A percentile compares a stretch with the other conserved stretches of the same genome.
phyloP scores from a whole-genome alignment of 305 asterid genomes.

The Fraxinus dipetala region DNA sequence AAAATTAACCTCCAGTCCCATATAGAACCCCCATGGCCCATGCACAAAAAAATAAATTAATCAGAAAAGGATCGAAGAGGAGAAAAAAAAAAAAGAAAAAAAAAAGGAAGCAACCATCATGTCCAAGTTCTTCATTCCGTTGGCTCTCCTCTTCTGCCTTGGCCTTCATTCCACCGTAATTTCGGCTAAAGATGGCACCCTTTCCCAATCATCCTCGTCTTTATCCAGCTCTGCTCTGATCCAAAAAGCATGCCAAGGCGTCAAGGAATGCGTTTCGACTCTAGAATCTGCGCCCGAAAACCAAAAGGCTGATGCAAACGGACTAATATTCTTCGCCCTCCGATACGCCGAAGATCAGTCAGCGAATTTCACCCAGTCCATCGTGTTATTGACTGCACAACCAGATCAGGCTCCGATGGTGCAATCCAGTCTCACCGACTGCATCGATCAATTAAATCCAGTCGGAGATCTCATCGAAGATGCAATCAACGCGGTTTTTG shows the following conservation, averaged over 20 bases:
- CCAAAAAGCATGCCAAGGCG: constrained; percentile 41
- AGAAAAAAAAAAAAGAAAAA: background rate
- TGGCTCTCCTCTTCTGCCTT: constrained; percentile 33
- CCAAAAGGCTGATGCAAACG: constrained; percentile 34
- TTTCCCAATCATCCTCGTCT: constrained; percentile 2
- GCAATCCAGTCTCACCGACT: constrained; percentile 38
- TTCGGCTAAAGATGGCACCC: constrained; percentile 11
- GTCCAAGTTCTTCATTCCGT: constrained; percentile 29
- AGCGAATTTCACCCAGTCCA: constrained; percentile 26
- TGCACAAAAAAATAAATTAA: background rate
- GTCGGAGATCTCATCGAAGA: constrained; percentile 44
- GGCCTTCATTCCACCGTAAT: constrained; percentile 14
- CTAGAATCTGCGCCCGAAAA: constrained; percentile 37
- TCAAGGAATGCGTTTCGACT: constrained; percentile 29
- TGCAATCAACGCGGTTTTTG: constrained; percentile 11
- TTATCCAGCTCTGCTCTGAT: constrained; percentile 28
- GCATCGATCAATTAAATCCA: constrained; percentile 41
- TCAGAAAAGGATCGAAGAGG: background rate
- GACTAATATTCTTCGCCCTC: constrained; percentile 50
- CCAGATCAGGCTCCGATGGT: constrained; percentile 33
- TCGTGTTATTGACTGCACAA: background rate
- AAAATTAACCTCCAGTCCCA: background rate
- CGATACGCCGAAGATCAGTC: constrained; percentile 37
- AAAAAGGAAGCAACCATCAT: constrained; percentile 11
- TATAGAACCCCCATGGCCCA: background rate